Conservation (phyloP, 768 basidiomycete species). For the Leccinum disarticulatum region DNA sequence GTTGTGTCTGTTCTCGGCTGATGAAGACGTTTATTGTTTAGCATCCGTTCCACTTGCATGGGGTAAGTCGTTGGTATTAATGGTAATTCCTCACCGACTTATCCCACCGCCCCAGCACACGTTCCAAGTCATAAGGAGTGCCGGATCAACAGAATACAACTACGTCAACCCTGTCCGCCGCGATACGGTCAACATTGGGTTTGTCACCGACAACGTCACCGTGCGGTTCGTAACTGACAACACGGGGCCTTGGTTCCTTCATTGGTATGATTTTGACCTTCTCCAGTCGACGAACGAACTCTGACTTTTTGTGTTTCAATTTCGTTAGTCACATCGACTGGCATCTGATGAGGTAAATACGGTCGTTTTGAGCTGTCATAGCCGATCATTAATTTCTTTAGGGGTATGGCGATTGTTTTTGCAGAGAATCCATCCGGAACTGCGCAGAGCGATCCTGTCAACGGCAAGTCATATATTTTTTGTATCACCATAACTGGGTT, state of each 20-base stretch:
- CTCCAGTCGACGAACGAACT: background rate
- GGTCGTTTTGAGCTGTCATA: conserved; percentile 20
- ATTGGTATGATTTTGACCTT: background rate
- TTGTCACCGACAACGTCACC: conserved; percentile 41
- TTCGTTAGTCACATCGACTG: conserved; percentile 24
- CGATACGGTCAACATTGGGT: conserved; percentile 45
- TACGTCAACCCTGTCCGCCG: conserved; percentile 51
- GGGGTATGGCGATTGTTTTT: conserved; percentile 39
- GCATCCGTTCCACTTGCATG: conserved; percentile 49
- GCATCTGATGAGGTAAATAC: conserved; percentile 19
- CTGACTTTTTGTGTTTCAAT: conserved; percentile 1
- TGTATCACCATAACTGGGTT: background rate
- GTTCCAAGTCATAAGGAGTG: conserved; percentile 43
- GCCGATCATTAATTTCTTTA: conserved; percentile 35
- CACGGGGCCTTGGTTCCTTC: conserved; percentile 35
- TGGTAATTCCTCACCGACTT: background rate
- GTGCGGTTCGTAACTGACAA: conserved; percentile 69
- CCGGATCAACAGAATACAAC: conserved; percentile 38
- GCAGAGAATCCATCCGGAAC: conserved; percentile 33
- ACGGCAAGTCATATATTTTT: background rate
- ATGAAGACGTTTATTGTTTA: background rate
- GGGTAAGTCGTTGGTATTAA: conserved; percentile 30
- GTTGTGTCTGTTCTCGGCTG: background rate
- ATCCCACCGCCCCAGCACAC: conserved; percentile 34
- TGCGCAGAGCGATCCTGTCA: background rate